Percentiles rank a stretch among this genome's conserved stretches.
phyloP scores from a whole-genome alignment of 2,329 filamentous ascomycete species.

The Colletotrichum brevisporum region DNA sequence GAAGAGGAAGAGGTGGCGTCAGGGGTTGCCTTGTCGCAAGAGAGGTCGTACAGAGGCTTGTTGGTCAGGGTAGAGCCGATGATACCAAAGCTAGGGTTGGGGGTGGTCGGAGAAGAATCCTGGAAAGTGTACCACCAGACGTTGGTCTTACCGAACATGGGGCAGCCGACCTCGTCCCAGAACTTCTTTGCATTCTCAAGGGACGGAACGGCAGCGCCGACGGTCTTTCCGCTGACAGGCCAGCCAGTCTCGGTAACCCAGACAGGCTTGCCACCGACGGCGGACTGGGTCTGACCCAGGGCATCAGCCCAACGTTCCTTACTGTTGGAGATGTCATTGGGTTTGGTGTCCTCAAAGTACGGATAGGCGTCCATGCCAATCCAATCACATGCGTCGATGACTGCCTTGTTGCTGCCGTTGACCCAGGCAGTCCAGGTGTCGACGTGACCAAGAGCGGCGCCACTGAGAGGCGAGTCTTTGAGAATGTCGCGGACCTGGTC shows the following conservation, averaged over 20 bases:
- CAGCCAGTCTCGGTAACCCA: constrained; percentile 94
- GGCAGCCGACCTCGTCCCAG: constrained; percentile 85
- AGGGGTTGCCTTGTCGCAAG: constrained; percentile 60
- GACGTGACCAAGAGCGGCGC: constrained; percentile 81
- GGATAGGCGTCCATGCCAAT: constrained; percentile 89
- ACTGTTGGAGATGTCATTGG: constrained; percentile 76
- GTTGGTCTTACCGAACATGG: constrained; percentile 74
- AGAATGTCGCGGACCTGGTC: constrained; percentile 75
- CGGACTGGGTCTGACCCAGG: constrained; percentile 70
- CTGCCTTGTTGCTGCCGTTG: constrained; percentile 78
- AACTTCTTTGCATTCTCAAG: constrained; percentile 80
- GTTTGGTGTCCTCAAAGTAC: constrained; percentile 81
- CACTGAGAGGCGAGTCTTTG: constrained; percentile 70
- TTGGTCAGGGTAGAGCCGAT: constrained; percentile 67
- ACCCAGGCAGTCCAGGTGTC: constrained; percentile 90
- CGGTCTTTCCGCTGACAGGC: constrained; percentile 78
- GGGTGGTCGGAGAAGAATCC: constrained; percentile 71
- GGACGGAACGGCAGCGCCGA: constrained; percentile 74
- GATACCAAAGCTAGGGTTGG: constrained; percentile 80
- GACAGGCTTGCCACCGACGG: constrained; percentile 76
- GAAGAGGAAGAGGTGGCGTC: constrained; percentile 23
- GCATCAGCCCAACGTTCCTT: constrained; percentile 78
- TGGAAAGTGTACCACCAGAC: constrained; percentile 86
- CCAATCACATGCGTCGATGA: constrained; percentile 81
- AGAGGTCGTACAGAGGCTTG: constrained; percentile 74